Conservation (phyloP, 148 eudicot genomes). For the Persicaria maculosa region DNA sequence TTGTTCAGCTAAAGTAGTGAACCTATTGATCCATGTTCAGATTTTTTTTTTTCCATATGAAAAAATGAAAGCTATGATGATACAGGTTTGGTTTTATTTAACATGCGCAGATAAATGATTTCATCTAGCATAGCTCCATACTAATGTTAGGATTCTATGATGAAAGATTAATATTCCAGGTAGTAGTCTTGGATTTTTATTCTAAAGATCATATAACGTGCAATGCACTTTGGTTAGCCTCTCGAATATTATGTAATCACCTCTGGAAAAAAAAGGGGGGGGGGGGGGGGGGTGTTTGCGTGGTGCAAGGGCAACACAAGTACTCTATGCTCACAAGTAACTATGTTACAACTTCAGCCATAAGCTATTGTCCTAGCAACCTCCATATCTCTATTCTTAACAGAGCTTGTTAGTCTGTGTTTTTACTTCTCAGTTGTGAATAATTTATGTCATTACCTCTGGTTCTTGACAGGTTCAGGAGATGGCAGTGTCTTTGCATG, state of each 20-base stretch:
- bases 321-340: neutral
- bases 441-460: neutral
- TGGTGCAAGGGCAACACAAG: neutral
- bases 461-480: conserved; percentile 64
- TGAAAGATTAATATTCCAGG: neutral
- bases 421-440: neutral
- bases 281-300: too few species aligned
- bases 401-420: neutral
- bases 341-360: neutral
- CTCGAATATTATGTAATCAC: neutral
- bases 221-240: neutral
- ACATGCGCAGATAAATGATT: neutral
- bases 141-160: neutral
- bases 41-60: neutral
- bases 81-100: neutral
- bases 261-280: neutral
- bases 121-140: neutral
- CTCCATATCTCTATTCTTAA: neutral
- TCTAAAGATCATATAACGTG: neutral
- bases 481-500: conserved; percentile 98
- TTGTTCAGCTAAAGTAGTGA: conserved; percentile 1
- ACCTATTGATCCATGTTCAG: neutral
- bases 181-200: neutral
- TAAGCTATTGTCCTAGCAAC: neutral
- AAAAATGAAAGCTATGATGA: neutral